phyloP scores from a whole-genome alignment of 78 protist species.

The Dictyostelium citrinum region DNA sequence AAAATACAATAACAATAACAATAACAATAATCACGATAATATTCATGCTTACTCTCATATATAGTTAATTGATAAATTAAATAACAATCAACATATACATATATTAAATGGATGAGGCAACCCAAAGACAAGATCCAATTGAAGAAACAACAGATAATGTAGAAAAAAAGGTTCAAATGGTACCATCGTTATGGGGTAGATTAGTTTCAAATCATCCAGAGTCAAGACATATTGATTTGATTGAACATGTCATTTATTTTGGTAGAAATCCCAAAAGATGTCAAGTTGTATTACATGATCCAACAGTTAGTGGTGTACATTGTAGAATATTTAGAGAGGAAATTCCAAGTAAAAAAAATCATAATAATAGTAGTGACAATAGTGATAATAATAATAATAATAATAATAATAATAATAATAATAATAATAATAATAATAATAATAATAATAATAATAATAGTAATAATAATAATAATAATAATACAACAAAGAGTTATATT shows the following conservation, averaged over 20 bases:
- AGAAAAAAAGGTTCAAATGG: background rate
- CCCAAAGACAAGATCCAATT: background rate
- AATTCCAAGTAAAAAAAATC: background rate
- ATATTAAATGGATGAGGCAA: background rate
- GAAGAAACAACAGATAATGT: background rate
- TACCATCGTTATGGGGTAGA: slow-evolving; percentile 34
- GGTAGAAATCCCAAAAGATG: slow-evolving; percentile 50
- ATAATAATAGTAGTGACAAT: background rate
- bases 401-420: background rate
- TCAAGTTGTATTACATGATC: slow-evolving; percentile 3
- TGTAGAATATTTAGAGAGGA: slow-evolving; percentile 4
- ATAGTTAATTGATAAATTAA: background rate
- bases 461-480: background rate
- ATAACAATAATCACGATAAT: too few relatives aligned
- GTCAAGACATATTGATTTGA: slow-evolving; percentile 5
- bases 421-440: background rate
- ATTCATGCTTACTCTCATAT: background rate
- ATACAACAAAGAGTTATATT: background rate
- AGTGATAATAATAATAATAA: background rate
- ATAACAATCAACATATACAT: background rate
- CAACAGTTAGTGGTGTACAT: slow-evolving; percentile 64
- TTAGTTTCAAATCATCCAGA: slow-evolving; percentile 38
- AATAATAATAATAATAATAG: background rate
- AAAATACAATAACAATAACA: too few relatives aligned
- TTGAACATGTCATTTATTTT: background rate